These are phyloP conservation scores for Pseudogymnoascus sp. DNA, from an alignment of 2,329 filamentous ascomycete species.

Conservation along the genomic window DNA sequence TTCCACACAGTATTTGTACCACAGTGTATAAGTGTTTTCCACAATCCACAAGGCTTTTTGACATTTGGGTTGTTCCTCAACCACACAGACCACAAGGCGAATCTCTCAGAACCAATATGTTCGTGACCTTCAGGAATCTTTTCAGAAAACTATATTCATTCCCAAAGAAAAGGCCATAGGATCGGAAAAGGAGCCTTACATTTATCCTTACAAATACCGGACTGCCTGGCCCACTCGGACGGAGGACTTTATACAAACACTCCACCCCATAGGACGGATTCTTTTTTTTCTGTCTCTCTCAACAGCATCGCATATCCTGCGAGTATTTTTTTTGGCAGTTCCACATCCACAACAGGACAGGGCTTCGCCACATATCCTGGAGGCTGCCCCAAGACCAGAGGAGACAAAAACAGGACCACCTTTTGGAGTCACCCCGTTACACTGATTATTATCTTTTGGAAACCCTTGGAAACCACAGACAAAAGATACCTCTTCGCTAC, in stretches of 20 bases:
- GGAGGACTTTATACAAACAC: not conserved
- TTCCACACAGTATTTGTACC: conserved; percentile 1
- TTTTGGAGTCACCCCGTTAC: conserved; percentile 3
- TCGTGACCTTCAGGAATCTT: conserved; percentile 4
- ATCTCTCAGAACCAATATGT: conserved; percentile 7
- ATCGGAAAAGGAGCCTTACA: conserved; percentile 3
- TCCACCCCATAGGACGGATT: not conserved
- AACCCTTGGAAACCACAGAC: not conserved
- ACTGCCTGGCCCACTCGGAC: conserved; percentile 3
- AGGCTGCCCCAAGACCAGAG: conserved; percentile 4
- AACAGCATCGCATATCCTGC: conserved; percentile 10
- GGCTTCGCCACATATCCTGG: conserved; percentile 1
- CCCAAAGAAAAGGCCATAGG: conserved; percentile 6
- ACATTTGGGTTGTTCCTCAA: conserved; percentile 5
- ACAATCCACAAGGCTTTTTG: not conserved
- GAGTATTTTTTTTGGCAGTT: conserved; percentile 8
- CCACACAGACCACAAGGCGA: not conserved
- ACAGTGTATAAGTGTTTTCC: conserved; percentile 6
- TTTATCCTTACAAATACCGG: conserved; percentile 5
- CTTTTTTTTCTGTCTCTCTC: not conserved
- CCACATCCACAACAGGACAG: conserved; percentile 8
- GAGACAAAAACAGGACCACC: conserved; percentile 3
- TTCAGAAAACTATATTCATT: conserved; percentile 7
- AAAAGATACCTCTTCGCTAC: not conserved
- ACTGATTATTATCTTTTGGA: not conserved